These are phyloP conservation scores for Neofusicoccum cordaticola DNA, from an alignment of 2,329 filamentous ascomycete species.

Conservation along the genomic window DNA sequence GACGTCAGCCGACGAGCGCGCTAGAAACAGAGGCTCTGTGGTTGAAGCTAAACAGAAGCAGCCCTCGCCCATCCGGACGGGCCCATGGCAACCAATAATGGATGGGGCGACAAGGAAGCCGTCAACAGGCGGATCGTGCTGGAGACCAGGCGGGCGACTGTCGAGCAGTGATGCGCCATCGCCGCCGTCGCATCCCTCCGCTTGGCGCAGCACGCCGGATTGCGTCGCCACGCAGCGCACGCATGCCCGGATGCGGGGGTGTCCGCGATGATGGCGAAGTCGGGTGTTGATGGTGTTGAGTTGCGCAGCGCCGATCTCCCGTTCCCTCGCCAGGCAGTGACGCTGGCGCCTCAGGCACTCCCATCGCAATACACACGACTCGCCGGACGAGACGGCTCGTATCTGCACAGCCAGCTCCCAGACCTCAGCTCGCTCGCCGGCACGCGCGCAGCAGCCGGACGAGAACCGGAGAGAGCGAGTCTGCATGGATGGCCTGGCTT, in stretches of 20 bases:
- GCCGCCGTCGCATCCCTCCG: no score
- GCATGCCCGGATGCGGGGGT: no score
- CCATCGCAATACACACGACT: no score
- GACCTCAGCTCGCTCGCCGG: not conserved
- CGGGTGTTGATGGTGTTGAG: no score
- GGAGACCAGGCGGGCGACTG: not conserved
- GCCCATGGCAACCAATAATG: not conserved
- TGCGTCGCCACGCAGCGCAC: no score
- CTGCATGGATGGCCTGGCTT: not conserved
- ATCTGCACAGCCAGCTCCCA: not conserved
- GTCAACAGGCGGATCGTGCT: not conserved
- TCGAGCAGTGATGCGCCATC: not conserved
- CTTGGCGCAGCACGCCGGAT: no score
- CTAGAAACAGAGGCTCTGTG: not conserved
- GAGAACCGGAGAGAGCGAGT: not conserved
- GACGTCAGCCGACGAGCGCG: not conserved
- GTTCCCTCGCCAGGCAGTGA: no score
- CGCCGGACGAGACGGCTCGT: not conserved
- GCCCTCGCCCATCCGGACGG: not conserved
- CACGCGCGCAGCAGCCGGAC: no score
- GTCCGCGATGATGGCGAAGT: no score
- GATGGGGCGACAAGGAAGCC: not conserved
- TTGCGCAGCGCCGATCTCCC: no score
- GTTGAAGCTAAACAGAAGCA: conserved; percentile 1
- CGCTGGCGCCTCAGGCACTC: no score